Base-by-base conservation (phyloP, 2,329 filamentous ascomycete species). In the Claviceps humidiphila region DNA sequence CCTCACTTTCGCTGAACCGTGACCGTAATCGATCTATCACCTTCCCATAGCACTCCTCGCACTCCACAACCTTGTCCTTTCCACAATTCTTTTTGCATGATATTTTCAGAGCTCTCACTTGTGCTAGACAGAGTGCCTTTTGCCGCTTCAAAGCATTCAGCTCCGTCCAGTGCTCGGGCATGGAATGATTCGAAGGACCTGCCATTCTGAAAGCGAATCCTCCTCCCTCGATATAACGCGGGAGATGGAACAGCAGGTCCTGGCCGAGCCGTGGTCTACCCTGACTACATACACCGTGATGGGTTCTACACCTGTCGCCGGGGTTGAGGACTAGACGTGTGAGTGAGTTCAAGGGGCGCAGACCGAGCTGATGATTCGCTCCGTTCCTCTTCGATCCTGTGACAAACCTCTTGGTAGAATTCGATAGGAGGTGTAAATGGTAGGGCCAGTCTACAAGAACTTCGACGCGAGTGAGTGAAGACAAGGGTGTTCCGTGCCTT, bases 41-140 rank as follows among this genome's bases (percentile, higher is more conserved):
- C 51, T 72, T 68, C 20, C 63, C 62, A 63, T 74, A 77, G 60
- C 76, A 80, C 24, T 68, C 64, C 9, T 68, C 58, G 58, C 76
- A 80, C 45, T 76, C 68, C 7, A 67, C 57, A 14, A 74, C 63
- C 48, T 72, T 68, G 44, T 58, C 60, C 57, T 72, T 71, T 43
- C 63, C 65, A 56, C 75, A 75, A 16, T 71, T 65, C 37, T 63
- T 61, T 22, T 60, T 58, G 59, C 76, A 78, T n/a, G 63, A 60
- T 17, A 59, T 58, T 54, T 68, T 72, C 55, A 78, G 67, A 4
- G 62, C 63, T 37, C 69, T 63, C 20, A 76, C 64, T 51, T 74
- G 70, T 16, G 68, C 62, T 41, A 65, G 63, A 54, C 73, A 74
- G 43, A 66, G 61, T 38, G 58, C 57, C 52, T 61, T 59, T 52